These are phyloP conservation scores for Dicorynia guianensis DNA, from an alignment of 306 rosid genomes.

Conservation along the genomic window DNA sequence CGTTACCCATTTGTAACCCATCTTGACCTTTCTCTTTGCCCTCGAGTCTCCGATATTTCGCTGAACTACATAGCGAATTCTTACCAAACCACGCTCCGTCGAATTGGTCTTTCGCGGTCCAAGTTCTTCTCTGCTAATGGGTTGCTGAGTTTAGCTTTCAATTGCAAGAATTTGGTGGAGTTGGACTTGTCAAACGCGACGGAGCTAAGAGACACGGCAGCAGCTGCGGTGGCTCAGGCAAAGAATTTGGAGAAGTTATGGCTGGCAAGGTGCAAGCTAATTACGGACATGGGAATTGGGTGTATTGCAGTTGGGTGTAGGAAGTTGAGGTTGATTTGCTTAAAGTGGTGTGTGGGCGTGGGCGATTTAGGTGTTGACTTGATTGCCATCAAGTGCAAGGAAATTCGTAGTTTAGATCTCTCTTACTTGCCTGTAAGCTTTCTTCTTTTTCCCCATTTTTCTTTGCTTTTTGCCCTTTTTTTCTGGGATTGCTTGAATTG, in stretches of 20 bases:
- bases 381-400: slow-evolving; percentile 84
- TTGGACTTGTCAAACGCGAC: slow-evolving; percentile 84
- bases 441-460: not conserved
- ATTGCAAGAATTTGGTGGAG: slow-evolving; percentile 70
- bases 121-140: slow-evolving; percentile 68
- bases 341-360: slow-evolving; percentile 89
- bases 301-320: slow-evolving; percentile 92
- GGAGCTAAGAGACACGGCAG: slow-evolving; percentile 69
- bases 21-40: slow-evolving; percentile 77
- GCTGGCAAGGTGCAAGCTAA: slow-evolving; percentile 75
- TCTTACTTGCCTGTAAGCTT: slow-evolving; percentile 79
- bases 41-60: slow-evolving; percentile 58
- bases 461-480: not conserved
- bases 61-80: slow-evolving; percentile 53
- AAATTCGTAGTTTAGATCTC: slow-evolving; percentile 75
- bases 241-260: slow-evolving; percentile 74
- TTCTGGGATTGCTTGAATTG: not conserved
- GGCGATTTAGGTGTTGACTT: slow-evolving; percentile 86
- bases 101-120: slow-evolving; percentile 81
- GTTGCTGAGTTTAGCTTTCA: slow-evolving; percentile 48
- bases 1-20: slow-evolving; percentile 56
- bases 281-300: slow-evolving; percentile 92
- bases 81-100: slow-evolving; percentile 50
- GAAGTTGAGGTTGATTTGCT: slow-evolving; percentile 66
- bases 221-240: slow-evolving; percentile 74